These are phyloP conservation scores for Aspergillus cejpii DNA, from an alignment of 2,329 filamentous ascomycete genomes.

Conservation along the genomic window DNA sequence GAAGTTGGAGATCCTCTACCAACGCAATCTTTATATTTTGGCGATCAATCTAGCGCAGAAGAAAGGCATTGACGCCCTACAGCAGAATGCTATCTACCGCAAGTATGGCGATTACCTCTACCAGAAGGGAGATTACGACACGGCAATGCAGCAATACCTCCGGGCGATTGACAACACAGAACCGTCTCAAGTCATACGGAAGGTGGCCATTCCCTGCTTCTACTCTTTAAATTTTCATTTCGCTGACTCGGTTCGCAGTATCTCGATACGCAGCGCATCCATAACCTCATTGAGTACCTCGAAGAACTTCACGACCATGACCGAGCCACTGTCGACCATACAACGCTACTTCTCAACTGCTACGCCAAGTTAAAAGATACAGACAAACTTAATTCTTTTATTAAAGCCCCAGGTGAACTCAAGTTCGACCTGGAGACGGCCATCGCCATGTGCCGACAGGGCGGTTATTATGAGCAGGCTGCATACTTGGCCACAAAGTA, in stretches of 20 bases:
- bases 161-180: conserved; percentile 94
- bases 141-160: conserved; percentile 98
- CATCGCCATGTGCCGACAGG: conserved; percentile 94
- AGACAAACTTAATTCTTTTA: conserved; percentile 90
- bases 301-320: conserved; percentile 94
- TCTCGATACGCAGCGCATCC: conserved; percentile 91
- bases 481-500: conserved; percentile 93
- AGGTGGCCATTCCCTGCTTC: conserved; percentile 45
- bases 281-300: conserved; percentile 93
- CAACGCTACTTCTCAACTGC: conserved; percentile 88
- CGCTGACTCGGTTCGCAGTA: conserved; percentile 51
- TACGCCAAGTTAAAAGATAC: conserved; percentile 98
- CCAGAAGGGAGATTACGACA: conserved; percentile 91
- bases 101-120: conserved; percentile 93
- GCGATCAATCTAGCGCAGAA: conserved; percentile 92
- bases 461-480: conserved; percentile 93
- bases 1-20: conserved; percentile 86
- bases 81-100: conserved; percentile 87
- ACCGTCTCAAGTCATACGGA: conserved; percentile 90
- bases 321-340: conserved; percentile 90
- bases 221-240: not conserved
- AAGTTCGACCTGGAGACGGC: conserved; percentile 97
- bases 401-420: conserved; percentile 79
- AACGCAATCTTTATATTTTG: conserved; percentile 83
- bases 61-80: conserved; percentile 66